These are phyloP conservation scores for Kluyveromyces sp. DNA, from an alignment of 1,139 yeast species.

Conservation along the genomic window DNA sequence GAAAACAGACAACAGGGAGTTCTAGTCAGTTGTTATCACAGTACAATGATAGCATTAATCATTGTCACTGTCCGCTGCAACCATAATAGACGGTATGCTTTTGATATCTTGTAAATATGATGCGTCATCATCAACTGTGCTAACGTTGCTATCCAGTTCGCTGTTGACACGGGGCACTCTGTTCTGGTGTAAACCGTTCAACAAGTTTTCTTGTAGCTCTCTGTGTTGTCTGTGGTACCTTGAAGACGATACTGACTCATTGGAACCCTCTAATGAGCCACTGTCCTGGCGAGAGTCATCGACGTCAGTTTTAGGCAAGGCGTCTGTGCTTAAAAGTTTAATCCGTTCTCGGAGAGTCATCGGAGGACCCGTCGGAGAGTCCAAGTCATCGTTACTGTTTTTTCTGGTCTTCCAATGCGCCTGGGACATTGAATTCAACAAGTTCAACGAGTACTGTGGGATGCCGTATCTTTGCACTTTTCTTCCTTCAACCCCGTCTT, in stretches of 20 bases:
- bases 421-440: slow-evolving; percentile 30
- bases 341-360: slow-evolving; percentile 28
- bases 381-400: slow-evolving; percentile 9
- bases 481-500: slow-evolving; percentile 66
- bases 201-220: slow-evolving; percentile 3
- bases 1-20: neutral
- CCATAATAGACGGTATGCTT: slow-evolving; percentile 17
- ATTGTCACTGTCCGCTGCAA: slow-evolving; percentile 11
- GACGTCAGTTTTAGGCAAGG: slow-evolving; percentile 1
- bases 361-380: slow-evolving; percentile 23
- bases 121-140: slow-evolving; percentile 27
- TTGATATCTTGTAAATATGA: slow-evolving; percentile 21
- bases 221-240: slow-evolving; percentile 2
- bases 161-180: slow-evolving; percentile 8
- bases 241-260: neutral
- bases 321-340: slow-evolving; percentile 22
- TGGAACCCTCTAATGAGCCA: neutral
- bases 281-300: neutral
- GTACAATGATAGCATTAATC: slow-evolving; percentile 5
- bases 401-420: slow-evolving; percentile 14
- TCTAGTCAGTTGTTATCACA: neutral
- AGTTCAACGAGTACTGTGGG: slow-evolving; percentile 33
- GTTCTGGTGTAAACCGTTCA: neutral
- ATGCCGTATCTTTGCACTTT: slow-evolving; percentile 43
- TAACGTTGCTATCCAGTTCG: slow-evolving; percentile 23